Conservation (phyloP, 306 rosid species). For the Crotalaria pallida region DNA sequence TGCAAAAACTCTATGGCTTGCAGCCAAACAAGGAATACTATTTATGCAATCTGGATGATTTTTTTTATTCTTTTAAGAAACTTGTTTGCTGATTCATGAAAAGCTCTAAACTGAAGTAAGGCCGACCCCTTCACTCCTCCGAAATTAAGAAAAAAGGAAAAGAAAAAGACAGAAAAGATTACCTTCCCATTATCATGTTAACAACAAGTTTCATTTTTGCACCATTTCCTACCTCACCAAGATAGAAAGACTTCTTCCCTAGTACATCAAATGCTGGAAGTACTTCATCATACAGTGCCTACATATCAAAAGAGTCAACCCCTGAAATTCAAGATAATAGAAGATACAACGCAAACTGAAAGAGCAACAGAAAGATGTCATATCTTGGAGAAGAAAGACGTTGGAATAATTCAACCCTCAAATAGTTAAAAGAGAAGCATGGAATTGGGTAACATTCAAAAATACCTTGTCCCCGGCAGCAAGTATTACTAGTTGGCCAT, state of each 20-base stretch:
- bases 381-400: not conserved
- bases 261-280: conserved; percentile 64
- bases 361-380: too few relatives aligned
- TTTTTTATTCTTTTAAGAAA: not conserved
- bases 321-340: not conserved
- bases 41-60: not conserved
- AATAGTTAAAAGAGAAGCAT: not conserved
- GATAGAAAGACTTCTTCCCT: conserved; percentile 80
- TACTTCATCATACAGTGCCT: conserved; percentile 61
- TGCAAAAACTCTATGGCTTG: not conserved
- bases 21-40: not conserved
- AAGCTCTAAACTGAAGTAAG: not conserved
- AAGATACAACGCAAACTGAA: not conserved
- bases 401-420: conserved; percentile 2
- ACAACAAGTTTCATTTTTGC: conserved; percentile 96
- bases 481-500: conserved; percentile 84
- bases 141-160: not conserved
- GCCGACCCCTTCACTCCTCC: not conserved
- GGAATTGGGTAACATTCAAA: not conserved
- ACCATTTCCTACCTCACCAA: conserved; percentile 92
- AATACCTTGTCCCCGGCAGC: conserved; percentile 80
- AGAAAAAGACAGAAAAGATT: not conserved
- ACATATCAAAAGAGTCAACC: conserved; percentile 23
- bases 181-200: conserved; percentile 99
- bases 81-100: conserved; percentile 6